phyloP scores from a whole-genome alignment of 1,284 basidiomycete species.

The Malassezia caprae region DNA sequence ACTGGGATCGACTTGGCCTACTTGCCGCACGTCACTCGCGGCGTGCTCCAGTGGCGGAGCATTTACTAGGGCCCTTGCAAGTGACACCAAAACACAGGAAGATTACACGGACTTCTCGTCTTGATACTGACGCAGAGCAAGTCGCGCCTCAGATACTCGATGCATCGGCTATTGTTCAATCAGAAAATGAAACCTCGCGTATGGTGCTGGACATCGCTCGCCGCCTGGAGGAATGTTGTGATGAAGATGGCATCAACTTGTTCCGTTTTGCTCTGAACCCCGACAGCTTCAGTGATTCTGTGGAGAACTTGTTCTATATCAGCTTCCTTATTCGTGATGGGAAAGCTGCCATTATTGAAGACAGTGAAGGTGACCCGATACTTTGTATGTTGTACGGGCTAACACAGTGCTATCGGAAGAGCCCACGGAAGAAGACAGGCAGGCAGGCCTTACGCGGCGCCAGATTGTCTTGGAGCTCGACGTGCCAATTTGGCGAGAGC shows the following conservation, averaged over 20 bases:
- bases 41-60: constrained; percentile 34
- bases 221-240: constrained; percentile 50
- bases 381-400: constrained; percentile 56
- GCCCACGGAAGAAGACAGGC: constrained; percentile 56
- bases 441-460: constrained; percentile 58
- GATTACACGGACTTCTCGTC: background rate
- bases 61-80: constrained; percentile 40
- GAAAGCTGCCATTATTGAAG: constrained; percentile 54
- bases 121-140: constrained; percentile 13
- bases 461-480: constrained; percentile 81
- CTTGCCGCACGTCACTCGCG: constrained; percentile 22
- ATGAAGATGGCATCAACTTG: constrained; percentile 56
- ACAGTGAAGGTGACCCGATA: constrained; percentile 60
- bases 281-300: constrained; percentile 73
- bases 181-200: constrained; percentile 33
- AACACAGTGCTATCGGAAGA: background rate
- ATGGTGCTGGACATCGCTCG: constrained; percentile 45
- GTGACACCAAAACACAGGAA: constrained; percentile 24
- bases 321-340: constrained; percentile 81
- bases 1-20: constrained; percentile 31
- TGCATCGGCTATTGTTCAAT: constrained; percentile 29
- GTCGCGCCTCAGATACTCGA: constrained; percentile 22
- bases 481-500: constrained; percentile 66
- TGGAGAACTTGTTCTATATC: constrained; percentile 85
- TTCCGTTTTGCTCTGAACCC: constrained; percentile 80